phyloP scores from a whole-genome alignment of 495 filamentous ascomycete species.

The Friedmanniomyces endolithicus region DNA sequence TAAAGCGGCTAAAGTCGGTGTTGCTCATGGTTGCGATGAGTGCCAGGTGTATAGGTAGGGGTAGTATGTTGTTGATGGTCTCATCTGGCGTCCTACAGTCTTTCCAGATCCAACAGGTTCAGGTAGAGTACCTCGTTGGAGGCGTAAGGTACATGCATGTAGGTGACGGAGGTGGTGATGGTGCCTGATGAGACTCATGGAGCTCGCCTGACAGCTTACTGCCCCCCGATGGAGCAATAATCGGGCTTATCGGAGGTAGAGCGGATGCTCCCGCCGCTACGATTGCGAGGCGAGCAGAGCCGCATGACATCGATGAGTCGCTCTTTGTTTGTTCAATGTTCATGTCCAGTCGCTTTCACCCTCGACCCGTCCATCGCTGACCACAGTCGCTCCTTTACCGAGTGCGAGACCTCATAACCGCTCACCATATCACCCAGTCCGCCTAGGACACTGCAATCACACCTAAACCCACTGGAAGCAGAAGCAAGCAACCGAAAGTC shows the following conservation, averaged over 20 bases:
- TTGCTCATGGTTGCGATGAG: slow-evolving; percentile 40
- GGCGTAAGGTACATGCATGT: too few species aligned
- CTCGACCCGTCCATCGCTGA: not conserved
- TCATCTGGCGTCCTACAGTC: not conserved
- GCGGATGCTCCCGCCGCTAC: not conserved
- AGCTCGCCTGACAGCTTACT: not conserved
- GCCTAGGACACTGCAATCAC: too few species aligned
- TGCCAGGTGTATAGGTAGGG: not conserved
- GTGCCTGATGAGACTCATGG: not conserved
- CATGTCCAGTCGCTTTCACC: not conserved
- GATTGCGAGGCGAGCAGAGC: not conserved
- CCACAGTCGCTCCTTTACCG: not conserved
- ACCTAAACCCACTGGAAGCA: not conserved
- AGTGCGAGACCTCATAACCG: not conserved
- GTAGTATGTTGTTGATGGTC: not conserved
- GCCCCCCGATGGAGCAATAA: too few species aligned
- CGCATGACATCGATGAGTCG: not conserved
- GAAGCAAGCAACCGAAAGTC: not conserved
- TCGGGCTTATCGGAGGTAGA: not conserved
- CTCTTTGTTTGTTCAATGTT: not conserved
- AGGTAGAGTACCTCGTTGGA: not conserved
- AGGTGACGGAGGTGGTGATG: not conserved
- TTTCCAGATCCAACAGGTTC: not conserved
- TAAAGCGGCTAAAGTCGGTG: slow-evolving; percentile 50
- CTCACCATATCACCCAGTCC: too few species aligned